A percentile compares a stretch with the other conserved stretches of the same genome.
These are phyloP conservation scores for Iris pallida DNA, from an alignment of 116 monocot genomes.

Conservation along the genomic window DNA sequence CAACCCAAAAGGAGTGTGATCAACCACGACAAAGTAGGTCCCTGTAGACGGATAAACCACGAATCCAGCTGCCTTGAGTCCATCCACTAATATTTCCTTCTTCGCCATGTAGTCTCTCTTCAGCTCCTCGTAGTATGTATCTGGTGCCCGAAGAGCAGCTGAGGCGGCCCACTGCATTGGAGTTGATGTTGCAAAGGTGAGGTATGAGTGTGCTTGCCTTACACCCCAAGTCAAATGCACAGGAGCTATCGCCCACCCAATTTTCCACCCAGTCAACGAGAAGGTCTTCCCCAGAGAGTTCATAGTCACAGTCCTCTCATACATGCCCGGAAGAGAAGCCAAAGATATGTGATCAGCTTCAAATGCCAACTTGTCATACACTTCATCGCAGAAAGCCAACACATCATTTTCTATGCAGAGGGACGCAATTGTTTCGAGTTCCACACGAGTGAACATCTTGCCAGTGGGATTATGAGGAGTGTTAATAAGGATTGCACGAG, in stretches of 20 bases:
- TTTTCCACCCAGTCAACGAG: constrained; percentile 97
- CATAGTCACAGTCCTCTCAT: constrained; percentile 88
- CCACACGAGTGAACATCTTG: constrained; percentile 80
- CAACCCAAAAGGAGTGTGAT: constrained; percentile 97
- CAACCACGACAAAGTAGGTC: constrained; percentile 89
- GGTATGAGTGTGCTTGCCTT: constrained; percentile 82
- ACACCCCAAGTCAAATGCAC: constrained; percentile 77
- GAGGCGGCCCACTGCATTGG: constrained; percentile 90
- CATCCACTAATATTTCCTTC: constrained; percentile 78
- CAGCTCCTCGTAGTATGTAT: constrained; percentile 81
- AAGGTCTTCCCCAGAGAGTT: constrained; percentile 99
- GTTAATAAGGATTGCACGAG: constrained; percentile 84
- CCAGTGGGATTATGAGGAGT: constrained; percentile 98
- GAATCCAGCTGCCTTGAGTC: constrained; percentile 76
- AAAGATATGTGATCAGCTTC: constrained; percentile 75
- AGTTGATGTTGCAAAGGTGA: constrained; percentile 92
- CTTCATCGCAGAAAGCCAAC: constrained; percentile 84
- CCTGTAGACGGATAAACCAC: constrained; percentile 83
- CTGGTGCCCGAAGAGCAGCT: constrained; percentile 63
- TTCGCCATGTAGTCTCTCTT: constrained; percentile 67
- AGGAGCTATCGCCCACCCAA: constrained; percentile 95
- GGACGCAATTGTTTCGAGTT: constrained; percentile 72
- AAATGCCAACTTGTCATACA: constrained; percentile 91
- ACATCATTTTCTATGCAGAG: constrained; percentile 83
- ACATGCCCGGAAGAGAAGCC: constrained; percentile 85